Conservation (phyloP, 352 stramenopile genomes). For the Phytophthora pini region DNA sequence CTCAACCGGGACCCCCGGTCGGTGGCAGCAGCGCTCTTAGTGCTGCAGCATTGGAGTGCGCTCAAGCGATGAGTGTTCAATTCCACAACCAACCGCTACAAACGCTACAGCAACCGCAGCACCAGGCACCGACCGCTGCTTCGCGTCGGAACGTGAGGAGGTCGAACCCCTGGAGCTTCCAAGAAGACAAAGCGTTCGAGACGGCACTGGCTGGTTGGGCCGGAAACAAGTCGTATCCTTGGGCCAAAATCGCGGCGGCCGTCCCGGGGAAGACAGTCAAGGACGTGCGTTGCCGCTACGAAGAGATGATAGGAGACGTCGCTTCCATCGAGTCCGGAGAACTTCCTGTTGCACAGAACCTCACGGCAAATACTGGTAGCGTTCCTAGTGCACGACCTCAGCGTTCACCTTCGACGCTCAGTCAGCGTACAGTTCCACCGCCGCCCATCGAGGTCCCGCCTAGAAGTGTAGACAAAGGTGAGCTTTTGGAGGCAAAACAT, state of each 20-base stretch:
- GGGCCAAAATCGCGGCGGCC: constrained; percentile 73
- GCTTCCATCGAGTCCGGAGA: constrained; percentile 59
- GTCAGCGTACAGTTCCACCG: constrained; percentile 60
- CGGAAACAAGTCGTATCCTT: constrained; percentile 71
- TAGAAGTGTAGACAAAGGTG: constrained; percentile 43
- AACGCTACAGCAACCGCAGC: constrained; percentile 15
- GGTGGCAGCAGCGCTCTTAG: constrained; percentile 23
- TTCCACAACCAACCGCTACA: constrained; percentile 27
- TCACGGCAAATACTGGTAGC: neutral
- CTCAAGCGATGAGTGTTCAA: constrained; percentile 33
- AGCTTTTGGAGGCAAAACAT: constrained; percentile 20
- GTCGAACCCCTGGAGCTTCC: constrained; percentile 74
- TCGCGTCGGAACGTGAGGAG: constrained; percentile 32
- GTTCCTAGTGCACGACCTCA: constrained; percentile 15
- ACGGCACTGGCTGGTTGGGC: constrained; percentile 68
- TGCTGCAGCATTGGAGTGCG: constrained; percentile 36
- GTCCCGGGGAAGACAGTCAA: constrained; percentile 79
- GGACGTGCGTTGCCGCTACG: constrained; percentile 74
- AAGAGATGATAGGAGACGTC: constrained; percentile 82
- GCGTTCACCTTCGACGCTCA: constrained; percentile 38
- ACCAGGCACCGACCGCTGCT: constrained; percentile 19
- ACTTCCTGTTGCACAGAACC: constrained; percentile 5
- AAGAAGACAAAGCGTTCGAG: constrained; percentile 88
- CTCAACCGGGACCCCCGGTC: neutral
- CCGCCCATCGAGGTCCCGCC: constrained; percentile 69